phyloP scores from a whole-genome alignment of 225 moss, liverwort and hornwort species.

The Antitrichia curtipendula region DNA sequence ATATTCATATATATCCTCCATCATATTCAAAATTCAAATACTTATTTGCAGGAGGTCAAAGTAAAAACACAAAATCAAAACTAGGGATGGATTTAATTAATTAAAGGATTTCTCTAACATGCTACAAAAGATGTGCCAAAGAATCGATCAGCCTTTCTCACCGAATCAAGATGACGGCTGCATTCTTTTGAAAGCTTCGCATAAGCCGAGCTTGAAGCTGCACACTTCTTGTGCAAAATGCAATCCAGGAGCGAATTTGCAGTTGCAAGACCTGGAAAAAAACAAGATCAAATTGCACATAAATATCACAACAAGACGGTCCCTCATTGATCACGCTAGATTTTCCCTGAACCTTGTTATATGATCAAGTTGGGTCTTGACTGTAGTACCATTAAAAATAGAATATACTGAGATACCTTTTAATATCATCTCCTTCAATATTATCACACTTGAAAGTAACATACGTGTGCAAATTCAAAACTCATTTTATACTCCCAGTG shows the following conservation, averaged over 20 bases:
- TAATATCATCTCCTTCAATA: no score
- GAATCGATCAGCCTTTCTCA: background rate
- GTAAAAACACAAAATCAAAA: background rate
- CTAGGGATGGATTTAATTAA: background rate
- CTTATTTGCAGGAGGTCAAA: background rate
- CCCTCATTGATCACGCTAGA: background rate
- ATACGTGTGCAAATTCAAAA: background rate
- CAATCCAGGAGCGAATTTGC: constrained; percentile 3
- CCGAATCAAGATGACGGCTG: background rate
- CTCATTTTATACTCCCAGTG: background rate
- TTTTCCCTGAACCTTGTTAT: background rate
- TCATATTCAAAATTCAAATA: no score
- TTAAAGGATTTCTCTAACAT: background rate
- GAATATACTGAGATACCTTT: background rate
- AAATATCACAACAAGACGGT: background rate
- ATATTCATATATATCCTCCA: no score
- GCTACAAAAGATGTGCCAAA: background rate
- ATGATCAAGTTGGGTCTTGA: background rate
- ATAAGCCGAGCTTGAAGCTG: background rate
- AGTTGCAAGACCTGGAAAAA: background rate
- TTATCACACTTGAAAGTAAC: background rate
- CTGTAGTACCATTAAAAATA: background rate
- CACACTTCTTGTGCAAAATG: background rate
- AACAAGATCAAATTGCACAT: background rate
- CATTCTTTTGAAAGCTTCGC: background rate